Evolutionary conservation across 2,329 filamentous ascomycete species (phyloP).

Genomic region (Cercospora zeina): DNA sequence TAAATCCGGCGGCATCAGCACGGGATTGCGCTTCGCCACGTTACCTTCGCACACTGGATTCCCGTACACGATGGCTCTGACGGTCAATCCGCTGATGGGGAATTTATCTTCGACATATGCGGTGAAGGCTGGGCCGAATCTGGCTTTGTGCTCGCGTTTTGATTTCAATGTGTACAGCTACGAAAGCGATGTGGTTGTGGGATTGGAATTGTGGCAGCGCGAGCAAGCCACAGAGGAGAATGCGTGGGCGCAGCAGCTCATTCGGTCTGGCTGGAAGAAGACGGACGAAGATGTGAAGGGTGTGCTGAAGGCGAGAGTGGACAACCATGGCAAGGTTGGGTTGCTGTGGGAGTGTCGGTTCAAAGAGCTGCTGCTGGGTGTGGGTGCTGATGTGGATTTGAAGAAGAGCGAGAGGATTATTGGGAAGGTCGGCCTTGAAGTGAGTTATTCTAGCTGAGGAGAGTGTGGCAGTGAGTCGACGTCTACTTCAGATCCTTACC

Average conservation of each 20-base stretch:
- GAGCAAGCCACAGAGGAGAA: constrained; percentile 41
- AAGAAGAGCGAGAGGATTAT: constrained; percentile 74
- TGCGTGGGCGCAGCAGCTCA: constrained; percentile 48
- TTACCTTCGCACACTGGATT: constrained; percentile 78
- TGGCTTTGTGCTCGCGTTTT: constrained; percentile 85
- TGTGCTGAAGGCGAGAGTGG: constrained; percentile 84
- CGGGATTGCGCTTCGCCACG: constrained; percentile 86
- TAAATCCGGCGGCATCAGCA: constrained; percentile 87
- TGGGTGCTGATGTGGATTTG: constrained; percentile 83
- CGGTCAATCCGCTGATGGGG: constrained; percentile 90
- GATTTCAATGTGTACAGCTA: constrained; percentile 99
- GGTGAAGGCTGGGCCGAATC: constrained; percentile 77
- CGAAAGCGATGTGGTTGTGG: constrained; percentile 89
- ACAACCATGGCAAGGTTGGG: constrained; percentile 83
- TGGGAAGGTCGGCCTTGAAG: constrained; percentile 71
- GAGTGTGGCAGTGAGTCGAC: background rate
- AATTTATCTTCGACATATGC: constrained; percentile 90
- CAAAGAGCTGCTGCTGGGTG: constrained; percentile 88
- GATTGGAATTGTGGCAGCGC: constrained; percentile 82
- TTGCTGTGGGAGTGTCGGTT: constrained; percentile 90
- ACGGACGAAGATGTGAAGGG: constrained; percentile 70
- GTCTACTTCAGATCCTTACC: background rate
- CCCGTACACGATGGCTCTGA: constrained; percentile 89
- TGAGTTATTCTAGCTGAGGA: constrained; percentile 67
- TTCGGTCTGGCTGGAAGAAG: constrained; percentile 47